Conservation (phyloP, 2,329 filamentous ascomycete species). For the Fusarium clavum region DNA sequence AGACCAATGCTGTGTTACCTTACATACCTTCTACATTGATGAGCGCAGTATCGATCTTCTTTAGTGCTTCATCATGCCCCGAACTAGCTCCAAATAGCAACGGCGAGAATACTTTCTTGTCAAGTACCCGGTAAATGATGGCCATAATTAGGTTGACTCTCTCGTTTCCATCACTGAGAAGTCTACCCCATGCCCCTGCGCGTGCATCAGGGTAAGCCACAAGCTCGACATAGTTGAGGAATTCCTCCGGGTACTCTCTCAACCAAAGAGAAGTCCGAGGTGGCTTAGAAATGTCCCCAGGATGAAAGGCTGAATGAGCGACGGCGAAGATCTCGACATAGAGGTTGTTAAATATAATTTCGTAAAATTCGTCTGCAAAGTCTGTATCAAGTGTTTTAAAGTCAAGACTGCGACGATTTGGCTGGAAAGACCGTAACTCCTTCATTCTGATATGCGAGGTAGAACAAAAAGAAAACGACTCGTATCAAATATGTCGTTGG, state of each 20-base stretch:
- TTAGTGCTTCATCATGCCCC: slow-evolving; percentile 41
- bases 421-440: slow-evolving; percentile 25
- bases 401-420: slow-evolving; percentile 31
- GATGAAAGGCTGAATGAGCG: slow-evolving; percentile 38
- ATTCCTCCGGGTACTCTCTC: slow-evolving; percentile 35
- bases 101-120: slow-evolving; percentile 44
- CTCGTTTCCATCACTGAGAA: slow-evolving; percentile 42
- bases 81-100: slow-evolving; percentile 49
- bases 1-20: not conserved
- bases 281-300: not conserved
- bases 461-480: slow-evolving; percentile 3
- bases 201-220: slow-evolving; percentile 47
- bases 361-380: slow-evolving; percentile 39
- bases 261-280: slow-evolving; percentile 42
- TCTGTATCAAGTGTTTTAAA: slow-evolving; percentile 28
- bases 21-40: slow-evolving; percentile 47
- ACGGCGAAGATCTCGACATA: slow-evolving; percentile 41
- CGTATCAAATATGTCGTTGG: not conserved
- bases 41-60: slow-evolving; percentile 41
- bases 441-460: slow-evolving; percentile 24
- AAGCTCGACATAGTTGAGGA: slow-evolving; percentile 42
- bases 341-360: slow-evolving; percentile 39
- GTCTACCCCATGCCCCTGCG: slow-evolving; percentile 44
- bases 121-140: slow-evolving; percentile 48
- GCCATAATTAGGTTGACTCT: slow-evolving; percentile 45